Evolutionary conservation across 441 rosid genomes (phyloP).

Genomic region (Populus hybrid): DNA sequence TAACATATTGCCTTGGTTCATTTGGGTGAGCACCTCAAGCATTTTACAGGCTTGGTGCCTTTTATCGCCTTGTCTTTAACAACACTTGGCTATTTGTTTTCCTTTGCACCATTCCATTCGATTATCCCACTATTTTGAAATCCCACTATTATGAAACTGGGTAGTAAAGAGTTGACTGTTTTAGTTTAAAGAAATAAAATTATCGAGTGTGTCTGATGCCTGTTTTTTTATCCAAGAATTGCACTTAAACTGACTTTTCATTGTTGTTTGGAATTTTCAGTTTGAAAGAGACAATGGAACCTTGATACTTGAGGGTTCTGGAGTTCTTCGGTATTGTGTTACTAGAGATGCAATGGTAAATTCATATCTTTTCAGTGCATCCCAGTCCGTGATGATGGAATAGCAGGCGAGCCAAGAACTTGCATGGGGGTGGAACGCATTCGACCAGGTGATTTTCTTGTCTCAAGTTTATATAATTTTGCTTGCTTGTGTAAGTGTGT

Average conservation of each 20-base stretch:
- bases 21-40: no score
- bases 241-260: conserved; percentile 3
- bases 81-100: no score
- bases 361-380: conserved; percentile 86
- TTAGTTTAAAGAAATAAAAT: no score
- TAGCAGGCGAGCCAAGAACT: conserved; percentile 74
- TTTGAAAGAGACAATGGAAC: conserved; percentile 61
- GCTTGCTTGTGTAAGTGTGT: neutral
- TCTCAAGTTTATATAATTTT: conserved; percentile 5
- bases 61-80: no score
- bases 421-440: conserved; percentile 86
- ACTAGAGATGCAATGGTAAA: conserved; percentile 80
- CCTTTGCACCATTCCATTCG: no score
- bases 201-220: no score
- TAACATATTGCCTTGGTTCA: no score
- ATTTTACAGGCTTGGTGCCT: no score
- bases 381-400: conserved; percentile 30
- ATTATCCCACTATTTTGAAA: no score
- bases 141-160: no score
- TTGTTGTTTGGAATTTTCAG: conserved; percentile 35
- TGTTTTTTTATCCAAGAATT: neutral
- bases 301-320: conserved; percentile 62
- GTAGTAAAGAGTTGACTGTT: no score
- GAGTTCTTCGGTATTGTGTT: conserved; percentile 76
- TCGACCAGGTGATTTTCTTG: conserved; percentile 71